A percentile compares a stretch with the other conserved stretches of the same genome.
Evolutionary conservation across 805 yeast species (phyloP).

Genomic region (Wickerhamiella brachini): DNA sequence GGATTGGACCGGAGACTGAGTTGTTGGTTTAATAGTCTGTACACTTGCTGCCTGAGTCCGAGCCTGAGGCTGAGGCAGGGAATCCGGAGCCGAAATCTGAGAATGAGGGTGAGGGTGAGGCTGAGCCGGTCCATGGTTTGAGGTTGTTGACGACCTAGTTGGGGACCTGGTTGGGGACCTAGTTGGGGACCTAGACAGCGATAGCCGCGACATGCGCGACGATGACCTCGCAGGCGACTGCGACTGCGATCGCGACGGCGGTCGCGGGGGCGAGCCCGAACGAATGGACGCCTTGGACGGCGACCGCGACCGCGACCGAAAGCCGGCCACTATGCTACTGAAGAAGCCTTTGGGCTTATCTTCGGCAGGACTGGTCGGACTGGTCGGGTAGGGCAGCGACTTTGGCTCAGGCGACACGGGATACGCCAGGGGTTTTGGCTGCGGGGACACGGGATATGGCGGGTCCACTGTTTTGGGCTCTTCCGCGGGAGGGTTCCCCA

Average conservation of each 20-base stretch:
- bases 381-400: neutral
- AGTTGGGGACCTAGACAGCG: neutral
- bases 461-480: neutral
- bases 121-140: neutral
- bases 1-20: too few species aligned
- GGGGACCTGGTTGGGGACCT: neutral
- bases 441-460: neutral
- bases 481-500: too few species aligned
- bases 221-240: neutral
- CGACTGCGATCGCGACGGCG: neutral
- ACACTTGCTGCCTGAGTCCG: too few species aligned
- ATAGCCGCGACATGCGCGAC: neutral
- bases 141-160: neutral
- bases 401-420: neutral
- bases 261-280: neutral
- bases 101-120: neutral
- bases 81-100: neutral
- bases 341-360: neutral
- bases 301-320: neutral
- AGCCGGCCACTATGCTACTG: neutral
- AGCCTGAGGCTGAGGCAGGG: too few species aligned
- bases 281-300: neutral
- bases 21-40: too few species aligned
- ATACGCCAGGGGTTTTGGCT: neutral
- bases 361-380: neutral